A percentile compares a stretch with the other conserved stretches of the same genome.
Evolutionary conservation across 116 monocot species (phyloP).

Genomic region (Trichopus zeylanicus): DNA sequence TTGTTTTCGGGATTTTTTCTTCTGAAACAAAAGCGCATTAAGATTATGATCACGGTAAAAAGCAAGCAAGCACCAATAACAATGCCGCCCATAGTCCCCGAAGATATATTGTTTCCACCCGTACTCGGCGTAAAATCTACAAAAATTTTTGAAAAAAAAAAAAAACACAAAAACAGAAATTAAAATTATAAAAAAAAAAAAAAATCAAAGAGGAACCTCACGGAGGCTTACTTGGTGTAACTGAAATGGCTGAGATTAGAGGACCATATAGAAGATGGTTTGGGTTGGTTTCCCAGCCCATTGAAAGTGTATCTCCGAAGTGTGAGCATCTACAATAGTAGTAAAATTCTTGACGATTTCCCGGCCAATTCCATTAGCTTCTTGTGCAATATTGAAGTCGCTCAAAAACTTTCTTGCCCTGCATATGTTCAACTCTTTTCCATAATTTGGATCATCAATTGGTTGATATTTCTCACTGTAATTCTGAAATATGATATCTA

Average conservation of each 20-base stretch:
- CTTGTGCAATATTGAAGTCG: conserved; percentile 29
- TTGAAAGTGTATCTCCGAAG: conserved; percentile 33
- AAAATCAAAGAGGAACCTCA: not conserved
- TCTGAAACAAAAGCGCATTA: conserved; percentile 3
- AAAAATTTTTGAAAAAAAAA: not conserved
- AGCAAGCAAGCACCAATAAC: conserved; percentile 5
- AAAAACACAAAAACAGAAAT: not conserved
- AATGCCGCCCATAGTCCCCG: conserved; percentile 16
- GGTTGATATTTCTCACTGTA: no score
- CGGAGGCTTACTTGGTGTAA: conserved; percentile 12
- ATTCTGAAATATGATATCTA: no score
- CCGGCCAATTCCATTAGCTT: conserved; percentile 25
- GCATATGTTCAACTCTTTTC: not conserved
- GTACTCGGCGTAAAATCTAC: conserved; percentile 18
- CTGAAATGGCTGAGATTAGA: conserved; percentile 35
- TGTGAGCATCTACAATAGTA: conserved; percentile 11
- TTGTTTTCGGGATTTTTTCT: not conserved
- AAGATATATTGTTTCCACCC: conserved; percentile 13
- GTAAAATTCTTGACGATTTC: conserved; percentile 18
- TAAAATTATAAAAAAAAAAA: not conserved
- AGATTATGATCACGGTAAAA: conserved; percentile 5
- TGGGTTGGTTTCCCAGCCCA: conserved; percentile 50
- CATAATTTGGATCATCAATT: not conserved
- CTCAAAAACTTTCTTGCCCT: conserved; percentile 21
- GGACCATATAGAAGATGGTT: conserved; percentile 37